Evolutionary conservation across 805 yeast genomes (phyloP), one percentile per base, ranked within the genome.

Genomic region (Metschnikowia aberdeeniae): DNA sequence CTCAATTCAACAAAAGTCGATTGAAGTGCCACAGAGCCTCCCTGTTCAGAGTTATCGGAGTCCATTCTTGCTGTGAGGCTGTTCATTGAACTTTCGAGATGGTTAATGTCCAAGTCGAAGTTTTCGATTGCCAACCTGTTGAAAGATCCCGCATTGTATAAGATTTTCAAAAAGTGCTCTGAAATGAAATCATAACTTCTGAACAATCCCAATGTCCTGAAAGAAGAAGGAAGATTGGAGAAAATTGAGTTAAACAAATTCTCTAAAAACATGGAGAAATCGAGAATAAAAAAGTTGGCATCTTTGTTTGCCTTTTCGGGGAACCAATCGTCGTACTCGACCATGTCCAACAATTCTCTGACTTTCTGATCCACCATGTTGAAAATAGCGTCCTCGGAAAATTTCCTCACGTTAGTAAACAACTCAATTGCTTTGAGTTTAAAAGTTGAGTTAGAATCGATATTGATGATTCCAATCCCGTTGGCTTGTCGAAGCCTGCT

Each of bases 101-200:
- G 88, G n/a, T 70, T 66, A 27, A 93, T 78, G 62, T 92, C 98
- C 26, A 78, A 60, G 55, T 86, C 87, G 61, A 92, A 90, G 62
- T 89, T 90, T 38, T 67, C 66, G 5, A 83, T 68, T 0, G 92
- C 84, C 46, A 68, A 82, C 19, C 72, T 70, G 17, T 89, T 81
- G 53, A 80, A 81, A 2, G 70, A 61, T 1, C 74, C 76, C 1
- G 81, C 77, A 14, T 76, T 75, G 36, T 80, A 69, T 48, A 90
- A 69, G 7, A 82, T 70, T 36, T 75, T 73, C 50, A 86, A 70
- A 61, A 92, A 79, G 50, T 82, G 79, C 34, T 82, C 78, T 0
- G 95, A 82, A 48, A 93, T 76, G 52, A 86, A 82, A 67, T 90
- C 98, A 61, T 87, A 88, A 24, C 92, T 89, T 59, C 95, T 78